phyloP scores from a whole-genome alignment of 2,329 filamentous ascomycete species.

The Penicillium sp. region DNA sequence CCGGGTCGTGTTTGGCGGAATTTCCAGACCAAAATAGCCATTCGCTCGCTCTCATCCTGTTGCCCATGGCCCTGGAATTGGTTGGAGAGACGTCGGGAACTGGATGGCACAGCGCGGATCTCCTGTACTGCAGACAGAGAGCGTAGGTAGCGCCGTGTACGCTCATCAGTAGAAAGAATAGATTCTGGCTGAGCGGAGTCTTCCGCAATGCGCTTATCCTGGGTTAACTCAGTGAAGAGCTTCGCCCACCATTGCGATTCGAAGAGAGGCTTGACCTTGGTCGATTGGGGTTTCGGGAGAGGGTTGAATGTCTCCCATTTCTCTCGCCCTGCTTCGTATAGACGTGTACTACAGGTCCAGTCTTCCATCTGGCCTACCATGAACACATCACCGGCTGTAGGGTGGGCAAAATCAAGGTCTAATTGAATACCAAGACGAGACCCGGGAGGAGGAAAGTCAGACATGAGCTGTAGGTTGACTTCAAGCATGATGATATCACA shows the following conservation, averaged over 20 bases:
- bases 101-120: conserved; percentile 37
- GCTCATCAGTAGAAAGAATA: conserved; percentile 35
- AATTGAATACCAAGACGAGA: conserved; percentile 46
- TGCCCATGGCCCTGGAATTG: conserved; percentile 21
- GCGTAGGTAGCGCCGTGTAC: conserved; percentile 38
- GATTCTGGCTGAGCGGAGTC: conserved; percentile 32
- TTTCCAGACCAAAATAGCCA: conserved; percentile 49
- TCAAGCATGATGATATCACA: conserved; percentile 48
- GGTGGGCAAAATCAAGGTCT: conserved; percentile 42
- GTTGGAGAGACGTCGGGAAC: conserved; percentile 28
- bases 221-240: conserved; percentile 43
- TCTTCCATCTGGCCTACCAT: conserved; percentile 39
- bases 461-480: conserved; percentile 44
- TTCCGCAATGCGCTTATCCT: conserved; percentile 41
- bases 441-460: conserved; percentile 42
- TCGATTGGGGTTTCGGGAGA: conserved; percentile 35
- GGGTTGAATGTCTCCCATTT: conserved; percentile 34
- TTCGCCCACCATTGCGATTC: conserved; percentile 49
- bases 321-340: conserved; percentile 41
- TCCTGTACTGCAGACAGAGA: conserved; percentile 49
- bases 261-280: conserved; percentile 45
- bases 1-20: conserved; percentile 45
- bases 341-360: conserved; percentile 45
- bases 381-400: conserved; percentile 32
- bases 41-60: conserved; percentile 35